Evolutionary conservation across 192 early-diverging fungal genomes (phyloP).

Genomic region (Lunasporangiospora selenospora): DNA sequence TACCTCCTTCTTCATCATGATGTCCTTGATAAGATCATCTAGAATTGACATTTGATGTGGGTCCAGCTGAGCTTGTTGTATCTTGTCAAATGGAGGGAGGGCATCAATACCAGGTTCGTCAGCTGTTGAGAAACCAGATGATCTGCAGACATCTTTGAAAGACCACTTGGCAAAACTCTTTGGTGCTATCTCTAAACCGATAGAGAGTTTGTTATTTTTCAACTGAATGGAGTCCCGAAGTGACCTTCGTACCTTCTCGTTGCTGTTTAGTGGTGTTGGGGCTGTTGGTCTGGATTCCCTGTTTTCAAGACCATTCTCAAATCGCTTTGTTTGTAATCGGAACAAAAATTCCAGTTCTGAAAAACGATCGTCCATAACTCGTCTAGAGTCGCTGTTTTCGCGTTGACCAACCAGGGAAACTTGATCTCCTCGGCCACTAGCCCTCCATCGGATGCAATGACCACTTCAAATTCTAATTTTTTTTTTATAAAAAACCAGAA

Average conservation of each 20-base stretch:
- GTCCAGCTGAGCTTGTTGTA: too few species aligned
- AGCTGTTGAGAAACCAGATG: not conserved
- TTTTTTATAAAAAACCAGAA: too few species aligned
- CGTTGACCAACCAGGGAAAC: not conserved
- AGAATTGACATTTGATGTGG: not conserved
- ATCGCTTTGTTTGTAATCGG: constrained; percentile 15
- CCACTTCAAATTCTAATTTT: not conserved
- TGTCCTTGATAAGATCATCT: constrained; percentile 2
- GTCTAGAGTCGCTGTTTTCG: constrained; percentile 5
- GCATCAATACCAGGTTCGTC: not conserved
- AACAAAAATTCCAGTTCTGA: not conserved
- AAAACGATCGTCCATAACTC: not conserved
- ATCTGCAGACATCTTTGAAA: constrained; percentile 7
- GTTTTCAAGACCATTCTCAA: constrained; percentile 13
- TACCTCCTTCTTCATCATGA: not conserved
- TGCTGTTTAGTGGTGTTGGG: too few species aligned
- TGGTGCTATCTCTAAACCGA: constrained; percentile 4
- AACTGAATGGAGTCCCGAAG: not conserved
- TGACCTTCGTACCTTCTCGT: not conserved
- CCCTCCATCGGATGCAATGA: constrained; percentile 5
- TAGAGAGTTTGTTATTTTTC: not conserved
- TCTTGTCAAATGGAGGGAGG: not conserved
- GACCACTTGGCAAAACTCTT: constrained; percentile 13
- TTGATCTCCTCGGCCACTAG: constrained; percentile 7
- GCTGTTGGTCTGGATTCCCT: too few species aligned